phyloP scores from a whole-genome alignment of 306 rosid species.

The Sophora flavescens region DNA sequence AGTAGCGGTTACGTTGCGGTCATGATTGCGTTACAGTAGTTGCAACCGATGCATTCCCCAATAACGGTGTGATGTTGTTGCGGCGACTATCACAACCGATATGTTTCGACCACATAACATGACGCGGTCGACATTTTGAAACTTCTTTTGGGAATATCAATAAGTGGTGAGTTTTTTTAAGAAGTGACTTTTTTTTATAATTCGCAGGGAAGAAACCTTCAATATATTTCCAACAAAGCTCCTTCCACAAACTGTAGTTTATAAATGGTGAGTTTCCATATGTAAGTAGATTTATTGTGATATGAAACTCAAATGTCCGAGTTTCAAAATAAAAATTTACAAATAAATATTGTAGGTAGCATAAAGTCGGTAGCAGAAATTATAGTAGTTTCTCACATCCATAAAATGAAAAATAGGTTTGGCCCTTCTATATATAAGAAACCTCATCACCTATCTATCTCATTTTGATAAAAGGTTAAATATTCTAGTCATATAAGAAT shows the following conservation, averaged over 20 bases:
- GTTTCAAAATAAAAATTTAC: constrained; percentile 32
- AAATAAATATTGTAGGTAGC: constrained; percentile 48
- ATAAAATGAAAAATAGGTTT: background rate
- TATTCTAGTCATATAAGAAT: background rate
- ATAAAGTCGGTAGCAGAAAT: constrained; percentile 19
- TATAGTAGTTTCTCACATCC: background rate
- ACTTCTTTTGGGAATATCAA: background rate
- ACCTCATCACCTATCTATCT: background rate
- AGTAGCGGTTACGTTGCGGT: no score
- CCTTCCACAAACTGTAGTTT: constrained; percentile 84
- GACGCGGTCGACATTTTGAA: no score
- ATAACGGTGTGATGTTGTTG: no score
- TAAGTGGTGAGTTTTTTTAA: constrained; percentile 18
- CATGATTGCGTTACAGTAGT: no score
- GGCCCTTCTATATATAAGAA: background rate
- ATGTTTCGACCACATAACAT: no score
- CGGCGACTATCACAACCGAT: background rate
- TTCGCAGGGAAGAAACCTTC: constrained; percentile 96
- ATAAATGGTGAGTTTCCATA: constrained; percentile 78
- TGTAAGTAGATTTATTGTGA: constrained; percentile 31
- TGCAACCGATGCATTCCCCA: no score
- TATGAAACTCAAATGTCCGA: constrained; percentile 26
- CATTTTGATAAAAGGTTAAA: background rate
- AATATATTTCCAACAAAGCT: constrained; percentile 75
- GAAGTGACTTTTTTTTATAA: constrained; percentile 27